These are phyloP conservation scores for Aspergillus versicolor DNA, from an alignment of 2,329 filamentous ascomycete species.

Conservation along the genomic window DNA sequence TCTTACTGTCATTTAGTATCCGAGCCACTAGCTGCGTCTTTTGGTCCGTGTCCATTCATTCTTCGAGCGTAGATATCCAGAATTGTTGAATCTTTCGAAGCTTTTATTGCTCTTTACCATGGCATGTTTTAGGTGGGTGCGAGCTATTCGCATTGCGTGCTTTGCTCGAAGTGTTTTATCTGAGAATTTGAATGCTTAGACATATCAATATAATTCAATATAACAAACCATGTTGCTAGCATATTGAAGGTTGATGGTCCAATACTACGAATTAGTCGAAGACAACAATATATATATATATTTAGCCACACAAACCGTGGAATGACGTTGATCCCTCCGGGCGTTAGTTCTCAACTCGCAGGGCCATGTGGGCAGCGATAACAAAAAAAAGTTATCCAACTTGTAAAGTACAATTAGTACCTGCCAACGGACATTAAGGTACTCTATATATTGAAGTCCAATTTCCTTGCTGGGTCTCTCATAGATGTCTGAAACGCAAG, in stretches of 20 bases:
- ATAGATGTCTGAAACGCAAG: conserved; percentile 2
- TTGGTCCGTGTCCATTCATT: neutral
- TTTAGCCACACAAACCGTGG: no score
- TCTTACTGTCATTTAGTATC: neutral
- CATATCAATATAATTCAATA: neutral
- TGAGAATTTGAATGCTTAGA: neutral
- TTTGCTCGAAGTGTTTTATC: neutral
- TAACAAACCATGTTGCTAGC: neutral
- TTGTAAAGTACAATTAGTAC: neutral
- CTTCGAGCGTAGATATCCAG: neutral
- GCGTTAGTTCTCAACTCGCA: no score
- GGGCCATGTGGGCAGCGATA: neutral
- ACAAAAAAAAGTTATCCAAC: neutral
- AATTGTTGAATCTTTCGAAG: neutral
- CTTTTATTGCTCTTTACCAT: neutral
- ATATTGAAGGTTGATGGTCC: no score
- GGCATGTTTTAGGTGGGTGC: neutral
- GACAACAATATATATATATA: no score
- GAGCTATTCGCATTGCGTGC: neutral
- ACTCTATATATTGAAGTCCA: neutral
- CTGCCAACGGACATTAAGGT: neutral
- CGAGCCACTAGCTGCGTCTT: neutral
- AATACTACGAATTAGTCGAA: neutral
- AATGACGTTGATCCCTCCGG: no score
- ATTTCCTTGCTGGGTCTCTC: neutral